Conservation (phyloP, 495 filamentous ascomycete genomes). For the Penicillium ochrochloron region DNA sequence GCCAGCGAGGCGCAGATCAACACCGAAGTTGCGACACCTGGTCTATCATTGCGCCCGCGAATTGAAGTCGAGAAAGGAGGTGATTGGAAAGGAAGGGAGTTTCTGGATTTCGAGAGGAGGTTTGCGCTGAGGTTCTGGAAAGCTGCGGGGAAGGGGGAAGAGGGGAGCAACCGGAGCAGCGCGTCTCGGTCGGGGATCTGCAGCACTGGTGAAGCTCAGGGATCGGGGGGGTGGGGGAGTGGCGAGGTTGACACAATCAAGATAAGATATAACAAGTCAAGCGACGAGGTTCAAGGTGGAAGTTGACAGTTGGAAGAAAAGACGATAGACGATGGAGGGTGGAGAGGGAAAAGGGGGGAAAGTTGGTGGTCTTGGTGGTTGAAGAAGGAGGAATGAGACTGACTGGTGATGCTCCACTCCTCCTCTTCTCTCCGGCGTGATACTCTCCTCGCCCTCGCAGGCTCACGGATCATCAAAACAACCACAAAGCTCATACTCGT, state of each 20-base stretch:
- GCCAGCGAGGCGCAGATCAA: conserved; percentile 44
- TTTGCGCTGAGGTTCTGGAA: conserved; percentile 12
- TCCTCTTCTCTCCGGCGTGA: neutral
- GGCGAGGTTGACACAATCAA: neutral
- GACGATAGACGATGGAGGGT: neutral
- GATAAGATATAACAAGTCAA: neutral
- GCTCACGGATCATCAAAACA: neutral
- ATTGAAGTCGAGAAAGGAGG: conserved; percentile 38
- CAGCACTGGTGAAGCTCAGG: conserved; percentile 15
- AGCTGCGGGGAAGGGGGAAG: conserved; percentile 30
- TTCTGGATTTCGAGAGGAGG: conserved; percentile 5
- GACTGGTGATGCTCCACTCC: conserved; percentile 4
- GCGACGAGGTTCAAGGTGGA: neutral
- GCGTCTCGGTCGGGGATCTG: conserved; percentile 29
- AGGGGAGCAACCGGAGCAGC: conserved; percentile 17
- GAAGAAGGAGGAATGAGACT: conserved; percentile 7
- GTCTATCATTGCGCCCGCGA: conserved; percentile 37
- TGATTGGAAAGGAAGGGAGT: conserved; percentile 10
- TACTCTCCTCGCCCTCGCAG: neutral
- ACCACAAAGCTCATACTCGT: neutral
- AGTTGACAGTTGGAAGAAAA: neutral
- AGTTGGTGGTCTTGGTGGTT: neutral
- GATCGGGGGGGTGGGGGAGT: neutral
- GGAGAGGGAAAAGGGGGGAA: neutral
- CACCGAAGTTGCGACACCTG: conserved; percentile 37